phyloP scores from a whole-genome alignment of 495 filamentous ascomycete genomes.

The Aspergillus mulundensis region DNA sequence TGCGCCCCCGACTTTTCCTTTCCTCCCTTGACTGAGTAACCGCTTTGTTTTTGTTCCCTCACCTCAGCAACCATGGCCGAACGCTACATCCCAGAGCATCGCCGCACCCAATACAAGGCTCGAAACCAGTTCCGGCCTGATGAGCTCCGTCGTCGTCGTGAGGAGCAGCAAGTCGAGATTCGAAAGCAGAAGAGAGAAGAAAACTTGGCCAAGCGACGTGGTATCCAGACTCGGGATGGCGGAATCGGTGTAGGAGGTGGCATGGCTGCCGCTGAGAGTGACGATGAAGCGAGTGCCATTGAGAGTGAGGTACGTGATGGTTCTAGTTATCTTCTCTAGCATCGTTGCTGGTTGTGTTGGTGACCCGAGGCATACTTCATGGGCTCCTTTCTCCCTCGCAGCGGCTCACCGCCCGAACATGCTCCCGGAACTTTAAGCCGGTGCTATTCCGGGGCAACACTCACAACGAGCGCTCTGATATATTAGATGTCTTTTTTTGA shows the following conservation, averaged over 20 bases:
- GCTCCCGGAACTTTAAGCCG: background rate
- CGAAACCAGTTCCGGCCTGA: constrained; percentile 98
- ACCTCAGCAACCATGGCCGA: constrained; percentile 75
- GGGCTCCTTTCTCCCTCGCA: background rate
- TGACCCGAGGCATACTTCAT: background rate
- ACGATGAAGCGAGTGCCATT: constrained; percentile 90
- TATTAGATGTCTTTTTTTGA: background rate
- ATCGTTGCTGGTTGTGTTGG: background rate
- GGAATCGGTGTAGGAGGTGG: constrained; percentile 74
- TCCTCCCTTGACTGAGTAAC: constrained; percentile 7
- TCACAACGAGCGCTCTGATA: constrained; percentile 13
- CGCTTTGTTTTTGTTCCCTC: constrained; percentile 35
- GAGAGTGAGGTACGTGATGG: constrained; percentile 87
- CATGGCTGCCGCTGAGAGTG: constrained; percentile 87
- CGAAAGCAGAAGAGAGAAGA: constrained; percentile 97
- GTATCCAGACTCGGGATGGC: constrained; percentile 75
- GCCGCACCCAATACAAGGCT: constrained; percentile 98
- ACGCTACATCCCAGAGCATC: constrained; percentile 98
- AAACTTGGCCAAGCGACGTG: constrained; percentile 95
- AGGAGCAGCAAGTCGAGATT: constrained; percentile 99
- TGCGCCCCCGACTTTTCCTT: constrained; percentile 21
- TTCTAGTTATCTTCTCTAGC: constrained; percentile 5
- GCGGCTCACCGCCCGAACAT: constrained; percentile 41
- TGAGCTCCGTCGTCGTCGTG: constrained; percentile 95
- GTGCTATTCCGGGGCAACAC: background rate